Base-by-base conservation (phyloP, 1,139 yeast species). In the Geotrichum restrictum region DNA sequence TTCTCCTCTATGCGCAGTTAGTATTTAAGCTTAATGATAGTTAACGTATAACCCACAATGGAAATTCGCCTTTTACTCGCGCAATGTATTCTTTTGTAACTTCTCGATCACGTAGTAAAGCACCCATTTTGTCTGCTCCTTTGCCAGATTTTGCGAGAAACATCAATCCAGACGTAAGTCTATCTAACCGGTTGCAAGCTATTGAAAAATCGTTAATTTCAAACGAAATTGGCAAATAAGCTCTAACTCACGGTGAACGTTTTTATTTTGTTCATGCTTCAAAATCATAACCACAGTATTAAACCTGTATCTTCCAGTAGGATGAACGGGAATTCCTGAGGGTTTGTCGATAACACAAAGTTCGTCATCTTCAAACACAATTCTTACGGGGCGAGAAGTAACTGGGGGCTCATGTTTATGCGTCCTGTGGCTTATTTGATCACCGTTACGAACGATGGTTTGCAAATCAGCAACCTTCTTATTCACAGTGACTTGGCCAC, bases 371-470 rank as follows among this genome's bases (percentile, higher is more conserved):
- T 89, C 91, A 64, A 77, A 81, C 0, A 93, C 91, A 40, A 88
- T 83, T 53, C 77, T 78, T 44, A 93, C 83, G 0, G 80, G 79
- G 50, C 81, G 74, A 0, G 91, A 80, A 1, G 88, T 76, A 1
- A 93, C 96, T 0, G 96, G 83, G 1, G 96, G 96, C 63, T 91
- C 98, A 63, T 93, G 96, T 53, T 95, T 79, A 65, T 88, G 97
- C 46, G 86, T 78, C 56, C 88, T 72, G 67, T 94, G 98, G 32
- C 82, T 76, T 16, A 93, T 87, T 45, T 86, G 73, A 60, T 93
- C 97, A 0, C 98, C 98, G 66, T 91, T 88, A 49, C 80, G 71
- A 2, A 94, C 81, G 1, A 84, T 67, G 0, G 88, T 77, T 8
- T 87, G 88, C 31, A 83, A 61, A 44, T 72, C 70, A 0, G 96